phyloP scores from a whole-genome alignment of 2,329 filamentous ascomycete species.

The Curvularia spicifera region DNA sequence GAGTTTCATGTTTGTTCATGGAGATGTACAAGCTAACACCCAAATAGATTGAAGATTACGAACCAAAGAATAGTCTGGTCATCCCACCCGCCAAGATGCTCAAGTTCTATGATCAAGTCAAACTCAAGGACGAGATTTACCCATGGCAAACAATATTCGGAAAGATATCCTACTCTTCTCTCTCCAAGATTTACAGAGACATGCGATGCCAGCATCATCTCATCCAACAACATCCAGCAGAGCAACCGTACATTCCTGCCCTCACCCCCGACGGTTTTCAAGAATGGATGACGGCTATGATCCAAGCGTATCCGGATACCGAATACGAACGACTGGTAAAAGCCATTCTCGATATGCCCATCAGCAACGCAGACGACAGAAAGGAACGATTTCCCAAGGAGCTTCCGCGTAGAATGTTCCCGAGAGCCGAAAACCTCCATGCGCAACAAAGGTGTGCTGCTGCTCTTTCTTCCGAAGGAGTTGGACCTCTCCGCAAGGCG shows the following conservation, averaged over 20 bases:
- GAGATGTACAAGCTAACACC: constrained; percentile 17
- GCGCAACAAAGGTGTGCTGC: constrained; percentile 67
- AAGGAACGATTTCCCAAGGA: constrained; percentile 80
- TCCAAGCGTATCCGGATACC: constrained; percentile 76
- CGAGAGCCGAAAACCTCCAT: constrained; percentile 62
- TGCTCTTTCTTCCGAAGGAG: constrained; percentile 61
- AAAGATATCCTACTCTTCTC: constrained; percentile 48
- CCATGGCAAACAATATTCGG: constrained; percentile 69
- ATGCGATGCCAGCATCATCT: constrained; percentile 58
- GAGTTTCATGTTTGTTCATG: constrained; percentile 35
- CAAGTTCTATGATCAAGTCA: constrained; percentile 73
- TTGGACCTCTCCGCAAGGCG: constrained; percentile 44
- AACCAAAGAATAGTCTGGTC: constrained; percentile 71
- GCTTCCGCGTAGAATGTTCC: constrained; percentile 75
- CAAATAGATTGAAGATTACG: constrained; percentile 69
- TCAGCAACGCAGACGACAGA: constrained; percentile 68
- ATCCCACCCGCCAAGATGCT: constrained; percentile 78
- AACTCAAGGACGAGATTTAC: constrained; percentile 69
- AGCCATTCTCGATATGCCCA: constrained; percentile 73
- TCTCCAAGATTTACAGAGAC: constrained; percentile 56
- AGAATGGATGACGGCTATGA: constrained; percentile 72
- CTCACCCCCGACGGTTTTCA: constrained; percentile 57
- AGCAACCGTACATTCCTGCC: constrained; percentile 53
- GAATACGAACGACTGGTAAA: constrained; percentile 74
- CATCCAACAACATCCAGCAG: constrained; percentile 53